Evolutionary conservation across 441 rosid genomes (phyloP).

Genomic region (Flueggea neowawraea): DNA sequence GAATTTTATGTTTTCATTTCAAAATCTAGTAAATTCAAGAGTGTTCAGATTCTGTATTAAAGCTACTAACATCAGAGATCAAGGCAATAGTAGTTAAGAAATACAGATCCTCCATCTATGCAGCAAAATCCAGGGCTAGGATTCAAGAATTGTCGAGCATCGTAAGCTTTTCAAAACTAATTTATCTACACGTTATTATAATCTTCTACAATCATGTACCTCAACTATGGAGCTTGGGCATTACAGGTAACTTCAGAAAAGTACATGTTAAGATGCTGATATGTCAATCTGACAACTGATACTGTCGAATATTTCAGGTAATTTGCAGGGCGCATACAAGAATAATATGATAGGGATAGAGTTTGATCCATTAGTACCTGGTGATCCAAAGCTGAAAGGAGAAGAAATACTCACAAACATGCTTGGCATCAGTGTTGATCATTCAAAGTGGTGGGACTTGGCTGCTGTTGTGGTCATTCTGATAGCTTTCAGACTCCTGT

Average conservation of each 20-base stretch:
- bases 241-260: constrained; percentile 50
- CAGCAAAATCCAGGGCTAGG: constrained; percentile 41
- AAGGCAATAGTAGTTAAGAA: constrained; percentile 61
- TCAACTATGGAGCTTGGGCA: constrained; percentile 78
- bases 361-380: constrained; percentile 61
- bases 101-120: constrained; percentile 56
- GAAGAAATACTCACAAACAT: constrained; percentile 46
- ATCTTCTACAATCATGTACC: too few relatives aligned
- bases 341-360: constrained; percentile 78
- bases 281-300: neutral
- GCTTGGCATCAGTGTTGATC: constrained; percentile 51
- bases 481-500: constrained; percentile 61
- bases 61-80: constrained; percentile 71
- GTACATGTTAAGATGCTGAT: neutral
- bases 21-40: constrained; percentile 46
- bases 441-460: constrained; percentile 96
- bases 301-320: neutral
- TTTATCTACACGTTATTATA: neutral
- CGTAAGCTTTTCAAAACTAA: constrained; percentile 39
- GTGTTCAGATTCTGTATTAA: constrained; percentile 62
- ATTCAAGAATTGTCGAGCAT: constrained; percentile 52
- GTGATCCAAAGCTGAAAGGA: constrained; percentile 69
- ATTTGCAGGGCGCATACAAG: constrained; percentile 84
- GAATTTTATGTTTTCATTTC: constrained; percentile 7
- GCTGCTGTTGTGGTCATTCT: constrained; percentile 56